Base-by-base conservation (phyloP, 306 rosid genomes). In the Hippophae gyantsensis region DNA sequence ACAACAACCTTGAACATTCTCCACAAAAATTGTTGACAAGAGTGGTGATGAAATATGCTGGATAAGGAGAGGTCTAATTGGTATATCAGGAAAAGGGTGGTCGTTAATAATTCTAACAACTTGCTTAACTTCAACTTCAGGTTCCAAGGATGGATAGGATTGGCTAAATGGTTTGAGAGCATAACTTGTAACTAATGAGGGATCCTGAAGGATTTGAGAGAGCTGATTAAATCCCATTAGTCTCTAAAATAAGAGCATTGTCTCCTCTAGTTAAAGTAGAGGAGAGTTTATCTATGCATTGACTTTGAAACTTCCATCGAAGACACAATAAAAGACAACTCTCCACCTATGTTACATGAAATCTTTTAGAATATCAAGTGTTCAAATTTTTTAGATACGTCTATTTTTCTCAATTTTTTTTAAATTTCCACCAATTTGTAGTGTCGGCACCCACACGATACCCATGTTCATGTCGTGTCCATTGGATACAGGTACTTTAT, bases 61-160 rank as follows among this genome's bases (percentile, higher is more conserved):
- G 55, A 76, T 58, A 54, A 92, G 86, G n/a, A 68, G 62, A 1
- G 93, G 86, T 10, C 67, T 80, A 57, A 92, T 89, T 23, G 98
- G 88, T 49, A 76, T 76, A 18, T 76, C 73, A 0, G 93, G 95
- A 71, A 76, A 92, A 32, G 95, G 87, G 68, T 87, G 96, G 42
- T 80, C 80, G 27, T 85, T 92, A 58, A 92, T 87, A 48, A 83
- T 67, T 74, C 61, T 76, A 32, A 81, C 14, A 60, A 92, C 81
- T 42, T 58, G 65, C 5, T 83, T 84, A n/a, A 76, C 65, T 42
- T 81, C 79, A 53, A 18, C 9, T 27, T 42, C 48, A 26, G 58
- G n/a, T 42, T 69, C 71, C 10, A 55, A 45, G 8, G 47, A 40
- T 45, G 53, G 54, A 26, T 8, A 43, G 13, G 63, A 9, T 14